A percentile compares a stretch with the other conserved stretches of the same genome.
Conservation (phyloP, 2,329 filamentous ascomycete genomes). For the Didymella sp. region DNA sequence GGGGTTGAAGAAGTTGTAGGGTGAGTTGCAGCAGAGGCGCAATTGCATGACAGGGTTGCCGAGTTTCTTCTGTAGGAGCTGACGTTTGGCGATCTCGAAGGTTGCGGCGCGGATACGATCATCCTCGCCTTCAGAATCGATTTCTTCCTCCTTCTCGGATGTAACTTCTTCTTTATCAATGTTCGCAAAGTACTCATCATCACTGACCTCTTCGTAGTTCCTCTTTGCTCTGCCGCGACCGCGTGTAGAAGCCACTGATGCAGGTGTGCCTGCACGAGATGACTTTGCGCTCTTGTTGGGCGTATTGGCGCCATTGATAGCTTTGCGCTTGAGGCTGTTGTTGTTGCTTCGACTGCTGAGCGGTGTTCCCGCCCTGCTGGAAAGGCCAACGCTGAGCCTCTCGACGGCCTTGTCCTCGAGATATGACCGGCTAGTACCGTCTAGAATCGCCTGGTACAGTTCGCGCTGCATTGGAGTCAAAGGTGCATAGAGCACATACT, state of each 20-base stretch:
- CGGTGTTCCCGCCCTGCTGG: slow-evolving; percentile 57
- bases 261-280: slow-evolving; percentile 76
- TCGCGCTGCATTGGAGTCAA: slow-evolving; percentile 91
- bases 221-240: slow-evolving; percentile 62
- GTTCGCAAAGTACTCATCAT: slow-evolving; percentile 82
- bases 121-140: slow-evolving; percentile 60
- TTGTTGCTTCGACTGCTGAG: slow-evolving; percentile 53
- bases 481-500: slow-evolving; percentile 94
- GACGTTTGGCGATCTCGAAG: slow-evolving; percentile 80
- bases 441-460: slow-evolving; percentile 78
- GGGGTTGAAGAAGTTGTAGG: slow-evolving; percentile 96
- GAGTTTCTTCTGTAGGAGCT: slow-evolving; percentile 89
- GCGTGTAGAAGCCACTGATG: slow-evolving; percentile 59
- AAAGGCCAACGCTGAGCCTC: slow-evolving; percentile 58
- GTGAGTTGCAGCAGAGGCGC: slow-evolving; percentile 88
- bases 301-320: slow-evolving; percentile 53
- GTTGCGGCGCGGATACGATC: slow-evolving; percentile 71
- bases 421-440: slow-evolving; percentile 59
- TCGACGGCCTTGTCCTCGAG: slow-evolving; percentile 81
- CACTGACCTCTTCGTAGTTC: slow-evolving; percentile 75
- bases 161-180: slow-evolving; percentile 66
- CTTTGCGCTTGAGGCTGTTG: slow-evolving; percentile 65
- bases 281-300: slow-evolving; percentile 76
- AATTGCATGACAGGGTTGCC: slow-evolving; percentile 94
- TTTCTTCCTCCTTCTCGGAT: slow-evolving; percentile 49